Percentiles rank a stretch among this genome's conserved stretches.
These are phyloP conservation scores for Panellus pusillus DNA, from an alignment of 768 basidiomycete genomes.

Conservation along the genomic window DNA sequence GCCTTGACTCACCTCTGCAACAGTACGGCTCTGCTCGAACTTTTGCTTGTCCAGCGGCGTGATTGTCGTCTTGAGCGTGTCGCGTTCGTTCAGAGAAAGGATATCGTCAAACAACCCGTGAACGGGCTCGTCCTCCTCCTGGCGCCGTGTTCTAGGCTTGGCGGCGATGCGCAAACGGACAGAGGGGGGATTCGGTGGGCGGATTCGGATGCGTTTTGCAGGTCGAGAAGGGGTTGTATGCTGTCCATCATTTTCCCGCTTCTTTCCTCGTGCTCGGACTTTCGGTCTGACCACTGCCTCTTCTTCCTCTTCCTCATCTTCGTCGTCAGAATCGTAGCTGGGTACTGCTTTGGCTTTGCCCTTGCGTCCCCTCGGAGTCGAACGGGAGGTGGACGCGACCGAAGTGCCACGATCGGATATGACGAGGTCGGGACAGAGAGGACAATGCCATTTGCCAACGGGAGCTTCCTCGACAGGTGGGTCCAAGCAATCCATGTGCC, in stretches of 20 bases:
- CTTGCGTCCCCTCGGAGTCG: conserved; percentile 29
- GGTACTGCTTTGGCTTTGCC: conserved; percentile 34
- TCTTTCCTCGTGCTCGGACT: conserved; percentile 26
- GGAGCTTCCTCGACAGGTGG: conserved; percentile 75
- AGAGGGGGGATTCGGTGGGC: conserved; percentile 37
- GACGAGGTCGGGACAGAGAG: conserved; percentile 45
- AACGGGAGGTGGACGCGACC: conserved; percentile 44
- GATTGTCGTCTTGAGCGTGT: conserved; percentile 69
- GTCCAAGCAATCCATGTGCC: conserved; percentile 79
- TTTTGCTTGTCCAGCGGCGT: conserved; percentile 57
- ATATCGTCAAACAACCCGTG: conserved; percentile 85
- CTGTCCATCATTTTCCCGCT: conserved; percentile 22
- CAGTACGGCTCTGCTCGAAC: conserved; percentile 71
- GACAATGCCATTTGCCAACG: conserved; percentile 78
- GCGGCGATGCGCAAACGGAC: conserved; percentile 53
- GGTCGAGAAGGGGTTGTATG: conserved; percentile 30
- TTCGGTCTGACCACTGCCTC: conserved; percentile 14
- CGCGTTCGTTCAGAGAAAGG: conserved; percentile 65
- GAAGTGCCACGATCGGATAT: conserved; percentile 32
- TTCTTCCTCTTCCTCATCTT: conserved; percentile 35
- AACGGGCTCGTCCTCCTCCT: conserved; percentile 58
- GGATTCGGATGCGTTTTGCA: conserved; percentile 48
- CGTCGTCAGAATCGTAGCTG: conserved; percentile 35
- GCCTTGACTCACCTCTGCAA: conserved; percentile 64
- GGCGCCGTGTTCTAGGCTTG: conserved; percentile 67